These are phyloP conservation scores for Lipomyces sp. DNA, from an alignment of 805 yeast species.

Conservation along the genomic window DNA sequence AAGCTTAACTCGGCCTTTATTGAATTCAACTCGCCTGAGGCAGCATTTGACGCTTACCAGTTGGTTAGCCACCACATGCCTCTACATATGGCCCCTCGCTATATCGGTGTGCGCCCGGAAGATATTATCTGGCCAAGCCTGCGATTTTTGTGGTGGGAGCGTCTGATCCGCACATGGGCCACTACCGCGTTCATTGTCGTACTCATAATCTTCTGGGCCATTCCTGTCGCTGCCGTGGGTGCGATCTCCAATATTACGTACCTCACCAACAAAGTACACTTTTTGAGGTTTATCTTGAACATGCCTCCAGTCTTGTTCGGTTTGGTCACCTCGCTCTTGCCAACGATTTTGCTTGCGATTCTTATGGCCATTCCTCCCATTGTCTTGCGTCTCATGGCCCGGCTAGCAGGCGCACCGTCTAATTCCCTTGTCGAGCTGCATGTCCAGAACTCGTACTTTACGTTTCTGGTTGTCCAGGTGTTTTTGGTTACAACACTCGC, in stretches of 20 bases:
- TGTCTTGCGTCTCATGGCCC: constrained; percentile 77
- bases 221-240: constrained; percentile 98
- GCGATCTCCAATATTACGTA: constrained; percentile 82
- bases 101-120: constrained; percentile 73
- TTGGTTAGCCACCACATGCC: constrained; percentile 58
- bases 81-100: constrained; percentile 52
- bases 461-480: constrained; percentile 87
- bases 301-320: constrained; percentile 77
- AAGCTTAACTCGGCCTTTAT: constrained; percentile 85
- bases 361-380: constrained; percentile 89
- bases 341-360: constrained; percentile 77
- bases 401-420: constrained; percentile 71
- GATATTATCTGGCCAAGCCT: constrained; percentile 86
- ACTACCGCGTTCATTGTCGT: constrained; percentile 66
- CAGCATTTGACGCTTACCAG: constrained; percentile 88
- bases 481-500: constrained; percentile 83
- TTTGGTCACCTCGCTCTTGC: constrained; percentile 83
- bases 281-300: constrained; percentile 73
- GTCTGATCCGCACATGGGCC: constrained; percentile 59
- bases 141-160: constrained; percentile 59
- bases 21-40: constrained; percentile 81
- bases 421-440: constrained; percentile 73
- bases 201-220: constrained; percentile 87
- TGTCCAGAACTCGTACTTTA: constrained; percentile 88
- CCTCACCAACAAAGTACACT: constrained; percentile 71